Evolutionary conservation across 2,329 filamentous ascomycete species (phyloP).

Genomic region (Westerdykella aurantiaca): DNA sequence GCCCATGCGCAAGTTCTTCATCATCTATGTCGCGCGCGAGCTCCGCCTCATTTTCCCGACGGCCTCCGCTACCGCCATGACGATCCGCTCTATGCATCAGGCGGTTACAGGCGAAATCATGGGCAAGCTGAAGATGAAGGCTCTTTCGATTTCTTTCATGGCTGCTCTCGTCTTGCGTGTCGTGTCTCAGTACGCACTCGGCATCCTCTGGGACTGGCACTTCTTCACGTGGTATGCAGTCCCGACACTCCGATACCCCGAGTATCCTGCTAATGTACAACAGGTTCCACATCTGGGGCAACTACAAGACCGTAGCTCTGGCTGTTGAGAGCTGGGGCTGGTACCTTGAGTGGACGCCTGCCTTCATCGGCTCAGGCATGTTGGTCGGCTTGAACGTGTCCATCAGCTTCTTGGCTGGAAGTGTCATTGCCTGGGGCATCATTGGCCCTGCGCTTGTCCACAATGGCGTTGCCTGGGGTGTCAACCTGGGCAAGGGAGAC

Average conservation of each 20-base stretch:
- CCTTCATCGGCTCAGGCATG: conserved; percentile 56
- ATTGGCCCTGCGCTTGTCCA: conserved; percentile 54
- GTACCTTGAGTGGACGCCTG: conserved; percentile 55
- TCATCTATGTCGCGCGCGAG: conserved; percentile 59
- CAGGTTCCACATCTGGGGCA: conserved; percentile 50
- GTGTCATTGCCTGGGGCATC: conserved; percentile 52
- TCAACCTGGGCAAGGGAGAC: conserved; percentile 29
- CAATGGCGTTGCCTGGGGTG: conserved; percentile 46
- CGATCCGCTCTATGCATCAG: conserved; percentile 59
- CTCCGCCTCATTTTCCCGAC: conserved; percentile 56
- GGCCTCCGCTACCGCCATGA: conserved; percentile 55
- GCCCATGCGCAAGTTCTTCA: conserved; percentile 62
- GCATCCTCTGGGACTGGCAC: conserved; percentile 57
- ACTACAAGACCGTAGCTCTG: conserved; percentile 46
- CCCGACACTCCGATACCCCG: too few relatives aligned
- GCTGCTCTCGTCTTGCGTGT: conserved; percentile 50
- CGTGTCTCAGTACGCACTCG: conserved; percentile 54
- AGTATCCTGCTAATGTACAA: too few relatives aligned
- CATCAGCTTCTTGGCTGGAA: conserved; percentile 53
- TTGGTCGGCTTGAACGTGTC: conserved; percentile 55
- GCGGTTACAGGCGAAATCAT: conserved; percentile 48
- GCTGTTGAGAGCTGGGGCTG: conserved; percentile 57
- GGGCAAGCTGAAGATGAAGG: conserved; percentile 54
- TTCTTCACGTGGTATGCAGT: conserved; percentile 41
- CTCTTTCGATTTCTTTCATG: conserved; percentile 48